phyloP scores from a whole-genome alignment of 1,284 basidiomycete species.

The Sutorius eximius region DNA sequence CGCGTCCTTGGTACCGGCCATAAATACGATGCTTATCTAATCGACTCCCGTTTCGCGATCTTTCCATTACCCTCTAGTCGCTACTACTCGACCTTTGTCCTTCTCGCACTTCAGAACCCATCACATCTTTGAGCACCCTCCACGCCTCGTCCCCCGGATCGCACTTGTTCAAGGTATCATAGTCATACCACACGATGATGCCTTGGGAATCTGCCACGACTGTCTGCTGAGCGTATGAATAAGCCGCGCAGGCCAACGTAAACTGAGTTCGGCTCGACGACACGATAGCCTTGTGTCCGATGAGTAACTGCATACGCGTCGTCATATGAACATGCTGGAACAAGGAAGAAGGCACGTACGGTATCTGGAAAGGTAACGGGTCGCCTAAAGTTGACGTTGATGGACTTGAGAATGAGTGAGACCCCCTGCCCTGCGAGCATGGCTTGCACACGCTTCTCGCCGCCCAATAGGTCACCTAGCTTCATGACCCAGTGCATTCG shows the following conservation, averaged over 20 bases:
- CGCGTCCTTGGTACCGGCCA: constrained; percentile 39
- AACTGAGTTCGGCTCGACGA: constrained; percentile 45
- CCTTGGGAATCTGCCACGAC: constrained; percentile 66
- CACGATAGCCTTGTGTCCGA: constrained; percentile 50
- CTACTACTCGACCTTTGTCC: constrained; percentile 2
- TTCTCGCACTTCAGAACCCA: constrained; percentile 23
- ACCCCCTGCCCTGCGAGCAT: constrained; percentile 63
- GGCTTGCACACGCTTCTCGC: constrained; percentile 48
- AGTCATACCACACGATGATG: constrained; percentile 74
- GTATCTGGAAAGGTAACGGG: constrained; percentile 75
- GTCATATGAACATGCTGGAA: constrained; percentile 3
- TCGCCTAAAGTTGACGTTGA: constrained; percentile 61
- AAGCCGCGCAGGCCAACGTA: constrained; percentile 52
- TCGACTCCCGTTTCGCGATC: constrained; percentile 11
- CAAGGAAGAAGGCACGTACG: constrained; percentile 37
- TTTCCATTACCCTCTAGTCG: constrained; percentile 11
- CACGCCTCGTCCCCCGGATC: constrained; percentile 51
- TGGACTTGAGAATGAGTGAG: constrained; percentile 70
- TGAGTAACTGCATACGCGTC: constrained; percentile 46
- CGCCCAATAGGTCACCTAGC: constrained; percentile 59
- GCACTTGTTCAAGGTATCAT: constrained; percentile 62
- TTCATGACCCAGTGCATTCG: constrained; percentile 64
- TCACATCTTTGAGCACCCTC: constrained; percentile 23
- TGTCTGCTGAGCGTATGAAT: constrained; percentile 58
- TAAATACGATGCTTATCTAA: constrained; percentile 20